Conservation (phyloP, 345 rosid genomes). For the Iberis pinnata region DNA sequence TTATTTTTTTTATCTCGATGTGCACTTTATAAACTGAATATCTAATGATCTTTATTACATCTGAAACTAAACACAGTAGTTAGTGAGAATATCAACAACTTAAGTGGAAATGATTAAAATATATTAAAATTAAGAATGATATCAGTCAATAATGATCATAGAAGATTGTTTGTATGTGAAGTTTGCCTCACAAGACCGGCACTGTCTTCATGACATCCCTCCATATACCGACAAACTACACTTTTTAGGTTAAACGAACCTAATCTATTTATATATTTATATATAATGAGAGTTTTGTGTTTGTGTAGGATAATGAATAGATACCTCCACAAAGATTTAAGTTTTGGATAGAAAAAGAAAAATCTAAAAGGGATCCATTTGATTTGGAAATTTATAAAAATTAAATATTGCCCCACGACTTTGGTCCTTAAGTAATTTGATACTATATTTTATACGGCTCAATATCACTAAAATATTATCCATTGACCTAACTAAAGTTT, state of each 20-base stretch:
- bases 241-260: constrained; percentile 17
- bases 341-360: not conserved
- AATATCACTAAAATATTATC: constrained; percentile 6
- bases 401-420: constrained; percentile 14
- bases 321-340: constrained; percentile 10
- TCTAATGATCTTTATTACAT: no score
- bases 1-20: no score
- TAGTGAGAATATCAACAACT: not conserved
- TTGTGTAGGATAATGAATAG: not conserved
- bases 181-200: constrained; percentile 28
- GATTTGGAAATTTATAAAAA: constrained; percentile 11
- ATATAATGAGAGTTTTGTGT: not conserved
- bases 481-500: constrained; percentile 1
- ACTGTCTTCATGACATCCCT: constrained; percentile 5
- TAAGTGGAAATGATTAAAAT: not conserved
- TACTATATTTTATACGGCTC: constrained; percentile 6
- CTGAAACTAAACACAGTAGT: no score
- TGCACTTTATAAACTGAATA: no score
- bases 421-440: constrained; percentile 5
- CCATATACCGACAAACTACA: constrained; percentile 17
- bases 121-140: not conserved
- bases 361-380: constrained; percentile 11
- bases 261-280: no score
- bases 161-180: not conserved
- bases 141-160: constrained; percentile 5